Conservation (phyloP, 768 basidiomycete species). For the Boletellus emodensis region DNA sequence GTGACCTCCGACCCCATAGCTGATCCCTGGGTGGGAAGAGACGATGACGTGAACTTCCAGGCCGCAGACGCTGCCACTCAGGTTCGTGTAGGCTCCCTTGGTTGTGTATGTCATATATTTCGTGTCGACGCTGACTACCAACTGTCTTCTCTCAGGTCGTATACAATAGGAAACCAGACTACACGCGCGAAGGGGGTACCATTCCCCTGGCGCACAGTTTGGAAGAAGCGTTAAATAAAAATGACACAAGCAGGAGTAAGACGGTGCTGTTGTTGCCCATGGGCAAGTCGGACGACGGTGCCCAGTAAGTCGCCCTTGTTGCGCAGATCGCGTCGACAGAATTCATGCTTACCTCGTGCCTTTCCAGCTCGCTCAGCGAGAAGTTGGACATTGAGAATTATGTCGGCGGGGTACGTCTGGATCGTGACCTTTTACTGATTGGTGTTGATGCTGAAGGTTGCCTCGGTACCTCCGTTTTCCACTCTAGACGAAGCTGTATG, state of each 20-base stretch:
- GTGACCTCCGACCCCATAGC: constrained; percentile 68
- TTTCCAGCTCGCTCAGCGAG: constrained; percentile 77
- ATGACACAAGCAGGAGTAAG: constrained; percentile 21
- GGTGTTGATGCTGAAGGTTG: neutral
- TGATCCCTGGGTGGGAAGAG: constrained; percentile 78
- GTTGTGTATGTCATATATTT: too few species aligned
- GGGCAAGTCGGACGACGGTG: constrained; percentile 90
- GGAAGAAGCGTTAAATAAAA: constrained; percentile 73
- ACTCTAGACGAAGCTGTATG: neutral
- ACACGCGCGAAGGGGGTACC: constrained; percentile 82
- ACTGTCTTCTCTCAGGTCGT: neutral
- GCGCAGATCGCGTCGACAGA: neutral
- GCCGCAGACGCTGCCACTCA: constrained; percentile 71
- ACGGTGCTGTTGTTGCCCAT: constrained; percentile 77
- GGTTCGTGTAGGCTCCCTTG: neutral
- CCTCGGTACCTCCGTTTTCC: too few species aligned
- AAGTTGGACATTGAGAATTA: constrained; percentile 85
- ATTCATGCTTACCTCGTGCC: neutral
- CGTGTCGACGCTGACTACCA: neutral
- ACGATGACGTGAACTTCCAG: constrained; percentile 83
- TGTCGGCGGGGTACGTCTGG: neutral
- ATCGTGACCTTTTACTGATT: neutral
- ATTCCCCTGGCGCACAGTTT: constrained; percentile 88
- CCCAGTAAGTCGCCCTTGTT: constrained; percentile 53
- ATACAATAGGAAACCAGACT: constrained; percentile 26